Evolutionary conservation across 257 asterid species (phyloP).

Genomic region (Gardenia jasminoides): DNA sequence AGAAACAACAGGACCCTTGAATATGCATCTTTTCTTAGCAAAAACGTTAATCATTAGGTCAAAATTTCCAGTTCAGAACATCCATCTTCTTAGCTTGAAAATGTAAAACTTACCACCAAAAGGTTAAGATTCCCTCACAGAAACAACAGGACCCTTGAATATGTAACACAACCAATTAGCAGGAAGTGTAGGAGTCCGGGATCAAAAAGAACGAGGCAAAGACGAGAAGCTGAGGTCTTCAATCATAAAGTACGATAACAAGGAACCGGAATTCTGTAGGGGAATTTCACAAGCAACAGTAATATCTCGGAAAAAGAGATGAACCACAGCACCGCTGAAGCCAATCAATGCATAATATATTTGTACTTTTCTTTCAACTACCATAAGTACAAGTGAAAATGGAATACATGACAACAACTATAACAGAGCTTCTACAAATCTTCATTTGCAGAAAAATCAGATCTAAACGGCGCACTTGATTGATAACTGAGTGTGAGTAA

Average conservation of each 20-base stretch:
- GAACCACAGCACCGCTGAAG: not conserved
- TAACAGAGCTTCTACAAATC: not conserved
- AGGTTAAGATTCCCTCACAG: not conserved
- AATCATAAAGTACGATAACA: not conserved
- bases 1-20: no score
- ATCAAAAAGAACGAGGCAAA: not conserved
- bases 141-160: not conserved
- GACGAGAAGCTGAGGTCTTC: not conserved
- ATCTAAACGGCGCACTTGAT: not conserved
- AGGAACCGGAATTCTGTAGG: not conserved
- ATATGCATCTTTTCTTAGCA: no score
- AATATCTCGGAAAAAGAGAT: not conserved
- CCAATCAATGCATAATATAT: not conserved
- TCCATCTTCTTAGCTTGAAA: not conserved
- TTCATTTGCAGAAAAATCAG: not conserved
- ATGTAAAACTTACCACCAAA: not conserved
- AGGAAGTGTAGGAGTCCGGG: not conserved
- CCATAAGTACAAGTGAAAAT: constrained; percentile 6
- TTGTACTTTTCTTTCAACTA: constrained; percentile 5
- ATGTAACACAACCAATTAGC: not conserved
- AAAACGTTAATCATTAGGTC: not conserved
- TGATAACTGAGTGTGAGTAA: not conserved
- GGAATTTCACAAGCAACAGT: not conserved
- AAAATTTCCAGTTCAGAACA: not conserved
- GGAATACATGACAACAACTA: not conserved